These are phyloP conservation scores for Rutidosis leptorrhynchoides DNA, from an alignment of 129 eudicot genomes.

Conservation along the genomic window DNA sequence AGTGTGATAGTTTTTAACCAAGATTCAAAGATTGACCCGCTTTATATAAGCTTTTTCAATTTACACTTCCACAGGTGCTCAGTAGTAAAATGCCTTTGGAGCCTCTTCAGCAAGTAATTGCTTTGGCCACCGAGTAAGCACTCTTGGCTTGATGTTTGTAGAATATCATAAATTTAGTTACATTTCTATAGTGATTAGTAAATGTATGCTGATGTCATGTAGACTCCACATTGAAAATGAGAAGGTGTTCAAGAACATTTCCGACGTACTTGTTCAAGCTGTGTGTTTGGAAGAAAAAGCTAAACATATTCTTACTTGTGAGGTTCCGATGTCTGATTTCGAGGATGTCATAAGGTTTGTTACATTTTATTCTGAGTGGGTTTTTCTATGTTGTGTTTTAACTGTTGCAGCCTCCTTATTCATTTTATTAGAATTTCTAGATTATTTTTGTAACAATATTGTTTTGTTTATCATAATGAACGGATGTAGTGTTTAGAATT, in stretches of 20 bases:
- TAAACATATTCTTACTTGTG: slow-evolving; percentile 47
- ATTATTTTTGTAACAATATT: neutral
- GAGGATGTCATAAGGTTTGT: slow-evolving; percentile 72
- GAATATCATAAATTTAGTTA: neutral
- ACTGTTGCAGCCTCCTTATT: neutral
- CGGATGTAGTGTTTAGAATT: neutral
- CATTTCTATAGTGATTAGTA: slow-evolving; percentile 10
- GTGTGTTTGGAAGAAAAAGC: slow-evolving; percentile 79
- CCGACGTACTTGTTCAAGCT: slow-evolving; percentile 48
- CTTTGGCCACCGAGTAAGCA: slow-evolving; percentile 67
- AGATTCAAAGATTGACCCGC: neutral
- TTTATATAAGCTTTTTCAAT: neutral
- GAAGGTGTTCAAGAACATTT: slow-evolving; percentile 54
- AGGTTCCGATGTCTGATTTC: slow-evolving; percentile 61
- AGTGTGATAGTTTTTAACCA: neutral
- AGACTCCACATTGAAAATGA: slow-evolving; percentile 83
- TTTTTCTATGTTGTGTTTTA: neutral
- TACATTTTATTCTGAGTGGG: neutral
- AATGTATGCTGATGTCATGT: slow-evolving; percentile 26
- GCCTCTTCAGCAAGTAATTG: slow-evolving; percentile 51
- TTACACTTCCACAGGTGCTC: slow-evolving; percentile 50
- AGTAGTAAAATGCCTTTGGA: slow-evolving; percentile 52
- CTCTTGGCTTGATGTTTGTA: slow-evolving; percentile 23
- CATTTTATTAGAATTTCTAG: neutral
- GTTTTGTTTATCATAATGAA: neutral